Base-by-base conservation (phyloP, 148 eudicot species). In the Mesembryanthemum crystallinum region DNA sequence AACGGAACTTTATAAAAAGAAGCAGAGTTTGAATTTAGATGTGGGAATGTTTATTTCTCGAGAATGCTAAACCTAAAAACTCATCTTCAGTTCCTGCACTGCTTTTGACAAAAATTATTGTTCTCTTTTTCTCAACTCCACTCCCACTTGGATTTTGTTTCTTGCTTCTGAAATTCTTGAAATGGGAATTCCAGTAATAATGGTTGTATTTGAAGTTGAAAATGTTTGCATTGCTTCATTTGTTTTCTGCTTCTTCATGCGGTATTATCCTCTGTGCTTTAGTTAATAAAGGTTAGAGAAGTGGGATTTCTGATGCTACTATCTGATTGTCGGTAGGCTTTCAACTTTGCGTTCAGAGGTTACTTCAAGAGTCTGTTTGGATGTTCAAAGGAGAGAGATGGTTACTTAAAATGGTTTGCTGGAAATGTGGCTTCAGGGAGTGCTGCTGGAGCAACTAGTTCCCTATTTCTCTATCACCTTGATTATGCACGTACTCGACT, bases 381-480 rank as follows among this genome's bases (percentile, higher is more conserved):
- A 80, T 73, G 76, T 71, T 92, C 99, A 45, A 92, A 88, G 89
- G 98, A 96, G 78, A 89, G 72, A 84, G 92, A 96, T 83, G 98
- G 99, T 62, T 96, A 96, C 75, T 13, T 91, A 12, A 92, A 87
- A 85, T 92, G 98, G 98, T 96, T 96, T 87, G 92, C 88, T 64
- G 91, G 98, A 75, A 96, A 96, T 83, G 91, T 96, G 72, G 97
- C 97, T 83, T 85, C 98, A 30, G 99, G 99, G 42, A 92, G 98
- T 82, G 97, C 98, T 77, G 98, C 98, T 42, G 98, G 98, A 80
- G 98, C 98, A 65, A 90, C 95, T 69, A 92, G 98, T 27, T 96
- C 98, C 33, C 24, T 89, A 49, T 86, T 96, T 83, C 92, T 96
- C 27, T 96, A 96, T 86, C 99, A 96, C 83, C 74, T 96, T 67